Conservation (phyloP, 176 grass and related monocot species). For the Oryza glumipatula region DNA sequence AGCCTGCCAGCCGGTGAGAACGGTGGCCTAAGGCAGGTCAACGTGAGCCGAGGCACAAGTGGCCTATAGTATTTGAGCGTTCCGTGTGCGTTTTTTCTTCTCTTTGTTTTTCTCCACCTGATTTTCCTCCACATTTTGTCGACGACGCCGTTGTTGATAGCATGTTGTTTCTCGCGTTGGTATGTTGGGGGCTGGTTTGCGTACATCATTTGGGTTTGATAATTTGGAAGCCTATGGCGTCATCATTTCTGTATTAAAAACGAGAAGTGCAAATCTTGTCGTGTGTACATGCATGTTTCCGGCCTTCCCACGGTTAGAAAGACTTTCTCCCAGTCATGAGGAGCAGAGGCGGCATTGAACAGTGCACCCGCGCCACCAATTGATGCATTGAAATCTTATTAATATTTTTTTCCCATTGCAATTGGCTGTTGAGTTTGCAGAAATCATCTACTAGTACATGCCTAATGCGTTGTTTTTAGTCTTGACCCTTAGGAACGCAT, state of each 20-base stretch:
- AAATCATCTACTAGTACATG: too few species aligned
- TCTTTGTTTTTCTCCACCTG: neutral
- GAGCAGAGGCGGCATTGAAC: neutral
- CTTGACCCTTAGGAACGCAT: too few species aligned
- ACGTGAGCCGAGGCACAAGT: conserved; percentile 5
- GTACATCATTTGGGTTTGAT: neutral
- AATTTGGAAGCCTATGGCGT: neutral
- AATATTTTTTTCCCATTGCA: too few species aligned
- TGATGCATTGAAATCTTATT: too few species aligned
- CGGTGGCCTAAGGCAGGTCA: neutral
- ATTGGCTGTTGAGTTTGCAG: too few species aligned
- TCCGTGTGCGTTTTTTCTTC: neutral
- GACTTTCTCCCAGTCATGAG: neutral
- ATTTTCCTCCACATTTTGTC: neutral
- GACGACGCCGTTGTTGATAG: neutral
- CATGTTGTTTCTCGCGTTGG: neutral
- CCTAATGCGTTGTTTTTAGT: too few species aligned
- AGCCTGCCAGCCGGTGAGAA: neutral
- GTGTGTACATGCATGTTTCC: neutral
- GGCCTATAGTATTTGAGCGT: neutral
- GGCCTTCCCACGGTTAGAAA: neutral
- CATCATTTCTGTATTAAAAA: neutral
- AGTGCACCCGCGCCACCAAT: neutral
- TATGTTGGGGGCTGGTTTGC: neutral
- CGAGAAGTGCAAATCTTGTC: neutral